Evolutionary conservation across 2,329 filamentous ascomycete genomes (phyloP), one percentile per base, ranked within the genome.

Genomic region (Phyllosticta capitalensis): DNA sequence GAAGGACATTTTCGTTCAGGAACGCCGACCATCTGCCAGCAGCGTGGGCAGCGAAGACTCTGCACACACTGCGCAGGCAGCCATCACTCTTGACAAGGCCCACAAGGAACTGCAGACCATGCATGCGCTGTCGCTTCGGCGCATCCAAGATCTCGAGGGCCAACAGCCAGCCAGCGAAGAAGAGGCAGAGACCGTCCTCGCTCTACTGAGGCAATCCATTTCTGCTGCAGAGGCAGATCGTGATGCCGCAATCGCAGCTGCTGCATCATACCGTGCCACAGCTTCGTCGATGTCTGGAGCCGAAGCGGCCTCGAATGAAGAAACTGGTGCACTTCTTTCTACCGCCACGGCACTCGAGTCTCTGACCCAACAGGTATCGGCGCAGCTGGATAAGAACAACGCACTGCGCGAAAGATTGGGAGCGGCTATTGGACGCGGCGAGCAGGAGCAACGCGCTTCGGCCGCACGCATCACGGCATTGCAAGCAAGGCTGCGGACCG

Each of bases 381-480:
- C 85, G 59, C 92, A 96, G 72, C 80, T 97, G 50, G 78, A 85
- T n/a, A 82, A 83, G 30, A 97, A 97, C 72, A 80, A 82, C 45
- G 79, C 83, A 26, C 79, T 99, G 55, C 87, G 91, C 60, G 78
- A 83, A 59, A 88, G 92, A 50, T 84, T 99, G 1, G 79, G 86
- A 6, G 83, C 89, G 20, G 90, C 92, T 1, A 89, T 97, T 45
- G 79, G 84, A 56, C 88, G 90, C 63, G 92, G 92, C 60, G 92
- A 97, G 67, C 80, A 81, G 30, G 90, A 94, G 66, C 92, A 95
- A 71, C 86, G 86, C 67, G 77, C 85, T 61, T 95, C 91, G 63
- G 88, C 88, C 14, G 81, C 84, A 56, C 88, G 89, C 67, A 96
- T 99, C 70, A 89, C 89, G 60, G 81, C 85, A 58, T 83, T 97